Conservation (phyloP, 805 yeast species). For the Diddensiella transvaalensis region DNA sequence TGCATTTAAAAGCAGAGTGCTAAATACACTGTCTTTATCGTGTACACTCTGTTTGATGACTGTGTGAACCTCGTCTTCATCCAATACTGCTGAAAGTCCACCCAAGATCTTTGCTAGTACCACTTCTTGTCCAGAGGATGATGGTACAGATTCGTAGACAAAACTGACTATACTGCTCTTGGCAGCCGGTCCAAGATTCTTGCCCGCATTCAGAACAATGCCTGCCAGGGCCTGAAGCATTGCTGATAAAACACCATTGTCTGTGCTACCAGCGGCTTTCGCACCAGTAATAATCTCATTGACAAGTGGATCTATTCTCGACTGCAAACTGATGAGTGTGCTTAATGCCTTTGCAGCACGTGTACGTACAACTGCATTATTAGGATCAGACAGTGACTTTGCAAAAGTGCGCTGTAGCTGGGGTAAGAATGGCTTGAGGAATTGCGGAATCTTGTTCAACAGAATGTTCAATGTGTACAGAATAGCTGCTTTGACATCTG, state of each 20-base stretch:
- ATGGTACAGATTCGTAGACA: constrained; percentile 50
- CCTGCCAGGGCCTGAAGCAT: constrained; percentile 82
- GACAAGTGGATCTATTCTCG: constrained; percentile 90
- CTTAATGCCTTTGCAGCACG: constrained; percentile 92
- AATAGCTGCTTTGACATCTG: constrained; percentile 94
- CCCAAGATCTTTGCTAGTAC: constrained; percentile 80
- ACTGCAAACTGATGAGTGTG: constrained; percentile 80
- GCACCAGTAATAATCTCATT: constrained; percentile 76
- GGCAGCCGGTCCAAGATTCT: constrained; percentile 69
- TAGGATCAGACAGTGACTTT: constrained; percentile 76
- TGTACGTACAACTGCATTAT: constrained; percentile 66
- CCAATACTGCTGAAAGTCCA: constrained; percentile 62
- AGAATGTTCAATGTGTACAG: constrained; percentile 76
- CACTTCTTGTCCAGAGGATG: constrained; percentile 5
- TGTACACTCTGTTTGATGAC: constrained; percentile 22
- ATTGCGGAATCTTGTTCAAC: constrained; percentile 80
- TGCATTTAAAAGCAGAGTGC: constrained; percentile 70
- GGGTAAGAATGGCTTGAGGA: constrained; percentile 92
- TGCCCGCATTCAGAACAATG: constrained; percentile 76
- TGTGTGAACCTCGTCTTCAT: constrained; percentile 57
- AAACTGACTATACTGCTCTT: constrained; percentile 64
- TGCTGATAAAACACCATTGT: constrained; percentile 73
- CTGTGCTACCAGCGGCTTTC: constrained; percentile 56
- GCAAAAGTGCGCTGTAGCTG: constrained; percentile 97
- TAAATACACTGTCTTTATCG: constrained; percentile 26